phyloP scores from a whole-genome alignment of 768 basidiomycete species.

The Strobilomyces echinocephalus region DNA sequence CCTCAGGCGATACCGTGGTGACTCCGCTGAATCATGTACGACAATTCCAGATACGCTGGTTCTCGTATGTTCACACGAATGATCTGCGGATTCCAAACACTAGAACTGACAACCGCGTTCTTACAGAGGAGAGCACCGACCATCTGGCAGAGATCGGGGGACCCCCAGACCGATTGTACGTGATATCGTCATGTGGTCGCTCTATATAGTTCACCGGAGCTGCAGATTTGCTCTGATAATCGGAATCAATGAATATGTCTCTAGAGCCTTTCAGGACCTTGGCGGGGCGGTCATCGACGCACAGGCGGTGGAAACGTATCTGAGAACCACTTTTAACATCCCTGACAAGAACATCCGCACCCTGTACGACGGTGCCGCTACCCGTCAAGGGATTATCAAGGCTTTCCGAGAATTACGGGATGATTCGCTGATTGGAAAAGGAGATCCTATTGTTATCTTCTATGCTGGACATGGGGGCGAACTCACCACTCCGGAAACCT shows the following conservation, averaged over 20 bases:
- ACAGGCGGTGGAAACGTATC: constrained; percentile 32
- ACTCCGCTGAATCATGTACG: too few relatives aligned
- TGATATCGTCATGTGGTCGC: background rate
- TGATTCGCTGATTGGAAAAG: constrained; percentile 25
- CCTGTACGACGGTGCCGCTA: constrained; percentile 37
- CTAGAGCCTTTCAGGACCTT: constrained; percentile 22
- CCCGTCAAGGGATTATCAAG: constrained; percentile 32
- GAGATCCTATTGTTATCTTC: constrained; percentile 39
- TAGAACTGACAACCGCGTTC: background rate
- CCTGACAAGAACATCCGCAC: constrained; percentile 32
- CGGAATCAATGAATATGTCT: constrained; percentile 38
- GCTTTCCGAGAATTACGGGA: constrained; percentile 21
- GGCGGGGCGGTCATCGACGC: constrained; percentile 30
- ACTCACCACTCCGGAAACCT: constrained; percentile 27
- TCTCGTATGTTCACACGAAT: too few relatives aligned
- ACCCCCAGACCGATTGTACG: background rate
- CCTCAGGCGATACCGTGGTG: too few relatives aligned
- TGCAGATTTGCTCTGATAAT: constrained; percentile 37
- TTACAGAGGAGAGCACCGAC: background rate
- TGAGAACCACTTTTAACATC: constrained; percentile 28
- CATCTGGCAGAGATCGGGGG: background rate
- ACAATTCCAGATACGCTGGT: too few relatives aligned
- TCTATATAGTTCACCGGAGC: background rate
- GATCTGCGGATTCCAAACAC: too few relatives aligned
- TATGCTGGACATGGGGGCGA: constrained; percentile 43